These are phyloP conservation scores for Stylosanthes scabra DNA, from an alignment of 331 rosid species.

Conservation along the genomic window DNA sequence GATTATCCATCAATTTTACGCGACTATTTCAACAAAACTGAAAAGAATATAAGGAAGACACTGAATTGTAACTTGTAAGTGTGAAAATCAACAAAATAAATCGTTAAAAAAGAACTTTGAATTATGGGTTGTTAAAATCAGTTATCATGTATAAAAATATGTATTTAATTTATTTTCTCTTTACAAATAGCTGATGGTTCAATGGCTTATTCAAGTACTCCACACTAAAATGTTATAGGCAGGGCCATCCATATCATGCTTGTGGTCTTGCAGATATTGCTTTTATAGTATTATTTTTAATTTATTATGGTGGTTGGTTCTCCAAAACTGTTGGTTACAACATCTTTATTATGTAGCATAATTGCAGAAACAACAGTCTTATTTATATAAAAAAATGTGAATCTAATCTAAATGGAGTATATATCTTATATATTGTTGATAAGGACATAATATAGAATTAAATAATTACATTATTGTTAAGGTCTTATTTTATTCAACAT, in stretches of 20 bases:
- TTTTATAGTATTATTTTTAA: neutral
- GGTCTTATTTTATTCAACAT: constrained; percentile 8
- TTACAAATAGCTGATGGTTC: too few species aligned
- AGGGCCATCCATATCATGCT: too few species aligned
- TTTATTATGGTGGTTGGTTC: constrained; percentile 19
- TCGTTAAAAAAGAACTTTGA: constrained; percentile 15
- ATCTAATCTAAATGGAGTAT: too few species aligned
- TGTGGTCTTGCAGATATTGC: neutral
- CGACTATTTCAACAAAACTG: neutral
- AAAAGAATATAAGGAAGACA: neutral
- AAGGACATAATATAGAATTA: too few species aligned
- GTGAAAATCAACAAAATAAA: constrained; percentile 21
- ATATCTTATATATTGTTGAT: too few species aligned
- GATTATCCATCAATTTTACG: neutral
- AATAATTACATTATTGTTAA: neutral
- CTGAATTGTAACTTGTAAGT: neutral
- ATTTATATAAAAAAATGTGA: too few species aligned
- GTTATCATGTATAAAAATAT: too few species aligned
- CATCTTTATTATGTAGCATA: neutral
- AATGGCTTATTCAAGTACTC: neutral
- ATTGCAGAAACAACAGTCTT: too few species aligned
- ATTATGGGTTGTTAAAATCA: constrained; percentile 5
- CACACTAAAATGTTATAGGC: too few species aligned
- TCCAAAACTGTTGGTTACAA: constrained; percentile 26
- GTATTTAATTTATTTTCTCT: too few species aligned